A percentile compares a stretch with the other conserved stretches of the same genome.
These are phyloP conservation scores for Thielaviopsis euricoi DNA, from an alignment of 2,329 filamentous ascomycete species.

Conservation along the genomic window DNA sequence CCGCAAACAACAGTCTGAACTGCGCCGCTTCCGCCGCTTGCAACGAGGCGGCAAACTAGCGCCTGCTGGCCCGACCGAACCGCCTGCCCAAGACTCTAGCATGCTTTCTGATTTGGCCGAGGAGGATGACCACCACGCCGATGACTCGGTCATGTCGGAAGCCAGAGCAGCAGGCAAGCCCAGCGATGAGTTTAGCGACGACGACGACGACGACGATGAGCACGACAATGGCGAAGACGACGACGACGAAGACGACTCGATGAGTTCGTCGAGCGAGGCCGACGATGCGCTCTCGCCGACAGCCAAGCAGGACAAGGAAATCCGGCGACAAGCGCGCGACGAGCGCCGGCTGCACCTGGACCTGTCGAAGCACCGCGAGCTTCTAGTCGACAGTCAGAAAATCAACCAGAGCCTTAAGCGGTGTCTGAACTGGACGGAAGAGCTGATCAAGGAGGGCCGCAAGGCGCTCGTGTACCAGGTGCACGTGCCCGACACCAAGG, in stretches of 20 bases:
- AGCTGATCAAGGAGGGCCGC: conserved; percentile 73
- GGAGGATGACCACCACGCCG: conserved; percentile 18
- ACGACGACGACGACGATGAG: conserved; percentile 25
- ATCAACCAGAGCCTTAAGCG: conserved; percentile 88
- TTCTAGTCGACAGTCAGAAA: conserved; percentile 79
- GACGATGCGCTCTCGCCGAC: conserved; percentile 24
- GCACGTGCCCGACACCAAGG: conserved; percentile 57
- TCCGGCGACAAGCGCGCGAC: conserved; percentile 50
- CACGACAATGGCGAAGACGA: conserved; percentile 26
- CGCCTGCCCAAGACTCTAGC: conserved; percentile 25
- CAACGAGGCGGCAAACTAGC: conserved; percentile 66
- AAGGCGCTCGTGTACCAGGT: conserved; percentile 77
- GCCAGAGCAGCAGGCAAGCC: background rate
- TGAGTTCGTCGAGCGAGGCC: conserved; percentile 34
- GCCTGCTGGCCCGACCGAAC: conserved; percentile 31
- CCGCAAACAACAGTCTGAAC: conserved; percentile 74
- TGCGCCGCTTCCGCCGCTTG: conserved; percentile 72
- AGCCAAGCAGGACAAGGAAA: conserved; percentile 24
- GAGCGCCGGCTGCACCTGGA: conserved; percentile 74
- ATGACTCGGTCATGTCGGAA: conserved; percentile 4
- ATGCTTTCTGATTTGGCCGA: conserved; percentile 34
- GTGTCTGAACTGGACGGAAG: conserved; percentile 79
- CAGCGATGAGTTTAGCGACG: conserved; percentile 18
- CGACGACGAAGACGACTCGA: conserved; percentile 28
- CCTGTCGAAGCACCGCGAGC: conserved; percentile 71